Conservation (phyloP, 495 filamentous ascomycete species). For the Podospora pseudocomata region DNA sequence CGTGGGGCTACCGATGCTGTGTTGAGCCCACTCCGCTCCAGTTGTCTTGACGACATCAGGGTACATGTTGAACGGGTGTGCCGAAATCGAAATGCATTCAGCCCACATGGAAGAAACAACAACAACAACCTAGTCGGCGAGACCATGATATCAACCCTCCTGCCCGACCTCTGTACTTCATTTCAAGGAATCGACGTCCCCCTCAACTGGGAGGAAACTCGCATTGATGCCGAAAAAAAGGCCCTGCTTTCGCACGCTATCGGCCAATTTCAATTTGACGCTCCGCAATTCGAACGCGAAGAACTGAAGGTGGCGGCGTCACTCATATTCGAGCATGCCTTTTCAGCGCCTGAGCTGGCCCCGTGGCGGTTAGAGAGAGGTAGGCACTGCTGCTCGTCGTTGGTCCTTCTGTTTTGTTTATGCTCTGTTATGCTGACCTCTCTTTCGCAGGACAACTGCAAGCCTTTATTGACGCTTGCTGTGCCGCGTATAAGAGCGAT, state of each 20-base stretch:
- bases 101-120: too few species aligned
- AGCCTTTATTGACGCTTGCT: slow-evolving; percentile 76
- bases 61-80: slow-evolving; percentile 73
- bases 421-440: slow-evolving; percentile 28
- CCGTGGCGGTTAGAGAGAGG: slow-evolving; percentile 72
- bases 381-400: slow-evolving; percentile 36
- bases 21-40: neutral
- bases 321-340: slow-evolving; percentile 84
- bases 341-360: slow-evolving; percentile 75
- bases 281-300: slow-evolving; percentile 83
- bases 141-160: slow-evolving; percentile 81
- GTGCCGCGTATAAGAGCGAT: slow-evolving; percentile 86
- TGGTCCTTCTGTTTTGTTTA: neutral
- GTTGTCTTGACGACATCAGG: neutral
- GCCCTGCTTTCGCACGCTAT: slow-evolving; percentile 63
- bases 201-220: slow-evolving; percentile 38
- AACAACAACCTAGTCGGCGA: slow-evolving; percentile 64
- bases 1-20: neutral
- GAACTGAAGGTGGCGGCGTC: slow-evolving; percentile 77
- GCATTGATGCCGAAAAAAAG: slow-evolving; percentile 55
- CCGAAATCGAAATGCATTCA: slow-evolving; percentile 56
- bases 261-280: slow-evolving; percentile 82
- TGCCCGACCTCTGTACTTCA: slow-evolving; percentile 80
- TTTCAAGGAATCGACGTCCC: slow-evolving; percentile 40
- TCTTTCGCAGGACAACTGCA: slow-evolving; percentile 57